Evolutionary conservation across 2,329 filamentous ascomycete species (phyloP).

Genomic region (Phialophora expanda): DNA sequence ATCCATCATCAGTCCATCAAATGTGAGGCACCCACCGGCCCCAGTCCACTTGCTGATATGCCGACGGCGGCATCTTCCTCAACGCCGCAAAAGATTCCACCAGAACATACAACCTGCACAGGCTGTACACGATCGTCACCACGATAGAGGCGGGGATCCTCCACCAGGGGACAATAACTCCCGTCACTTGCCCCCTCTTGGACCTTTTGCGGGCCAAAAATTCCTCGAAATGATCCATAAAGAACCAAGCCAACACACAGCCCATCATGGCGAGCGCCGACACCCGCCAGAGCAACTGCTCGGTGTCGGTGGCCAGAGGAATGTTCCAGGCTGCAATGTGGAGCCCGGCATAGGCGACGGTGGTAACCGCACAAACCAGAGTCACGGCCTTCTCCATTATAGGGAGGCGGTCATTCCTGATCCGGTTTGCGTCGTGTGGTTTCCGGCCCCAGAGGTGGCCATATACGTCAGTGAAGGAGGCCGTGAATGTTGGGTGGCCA

Average conservation of each 20-base stretch:
- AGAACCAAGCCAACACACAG: slow-evolving; percentile 20
- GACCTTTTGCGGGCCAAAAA: slow-evolving; percentile 3
- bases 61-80: slow-evolving; percentile 14
- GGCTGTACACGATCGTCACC: slow-evolving; percentile 11
- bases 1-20: slow-evolving; percentile 10
- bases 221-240: slow-evolving; percentile 22
- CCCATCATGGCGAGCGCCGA: slow-evolving; percentile 23
- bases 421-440: slow-evolving; percentile 21
- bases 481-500: slow-evolving; percentile 19
- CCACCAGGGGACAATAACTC: slow-evolving; percentile 21
- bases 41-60: slow-evolving; percentile 23
- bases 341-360: slow-evolving; percentile 34
- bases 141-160: slow-evolving; percentile 24
- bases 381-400: slow-evolving; percentile 22
- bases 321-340: slow-evolving; percentile 42
- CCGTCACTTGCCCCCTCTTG: slow-evolving; percentile 12
- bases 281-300: slow-evolving; percentile 36
- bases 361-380: slow-evolving; percentile 25
- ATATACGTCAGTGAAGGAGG: slow-evolving; percentile 16
- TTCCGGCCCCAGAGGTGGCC: slow-evolving; percentile 16
- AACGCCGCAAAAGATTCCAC: slow-evolving; percentile 18
- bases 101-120: slow-evolving; percentile 18
- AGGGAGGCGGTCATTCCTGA: slow-evolving; percentile 21
- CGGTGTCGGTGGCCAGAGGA: slow-evolving; percentile 38
- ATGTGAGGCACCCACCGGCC: slow-evolving; percentile 21